Evolutionary conservation across 345 rosid genomes (phyloP).

Genomic region (Salix koriyanagi): DNA sequence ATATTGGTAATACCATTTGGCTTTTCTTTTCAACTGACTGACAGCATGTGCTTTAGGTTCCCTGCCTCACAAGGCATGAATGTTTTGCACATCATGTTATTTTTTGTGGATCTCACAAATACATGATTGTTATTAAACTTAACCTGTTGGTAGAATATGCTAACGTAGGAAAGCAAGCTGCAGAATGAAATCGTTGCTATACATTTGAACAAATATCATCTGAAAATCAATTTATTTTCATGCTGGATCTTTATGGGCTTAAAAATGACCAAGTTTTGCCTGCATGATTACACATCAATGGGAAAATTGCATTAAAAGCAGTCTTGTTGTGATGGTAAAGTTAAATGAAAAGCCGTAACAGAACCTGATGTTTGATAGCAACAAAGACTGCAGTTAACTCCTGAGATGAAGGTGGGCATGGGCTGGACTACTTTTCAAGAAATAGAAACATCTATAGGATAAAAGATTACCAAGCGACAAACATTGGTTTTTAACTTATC

Average conservation of each 20-base stretch:
- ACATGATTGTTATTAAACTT: neutral
- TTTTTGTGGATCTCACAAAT: neutral
- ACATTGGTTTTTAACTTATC: neutral
- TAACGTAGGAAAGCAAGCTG: neutral
- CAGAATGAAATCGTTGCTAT: neutral
- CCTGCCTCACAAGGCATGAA: neutral
- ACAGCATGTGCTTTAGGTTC: neutral
- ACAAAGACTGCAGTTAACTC: neutral
- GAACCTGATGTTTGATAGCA: neutral
- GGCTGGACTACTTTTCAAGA: neutral
- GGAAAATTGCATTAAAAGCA: neutral
- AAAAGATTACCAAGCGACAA: neutral
- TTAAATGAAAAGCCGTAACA: neutral
- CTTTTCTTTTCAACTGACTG: neutral
- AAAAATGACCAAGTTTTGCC: neutral
- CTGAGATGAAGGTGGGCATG: neutral
- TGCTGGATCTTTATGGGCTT: neutral
- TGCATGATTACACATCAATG: neutral
- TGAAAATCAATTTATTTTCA: neutral
- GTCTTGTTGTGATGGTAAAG: neutral
- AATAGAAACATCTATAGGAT: neutral
- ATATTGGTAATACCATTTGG: constrained; percentile 54
- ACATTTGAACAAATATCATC: neutral
- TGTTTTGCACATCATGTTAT: neutral
- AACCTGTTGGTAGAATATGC: neutral